Evolutionary conservation across 306 rosid genomes (phyloP).

Genomic region (Boehmeria nivea): DNA sequence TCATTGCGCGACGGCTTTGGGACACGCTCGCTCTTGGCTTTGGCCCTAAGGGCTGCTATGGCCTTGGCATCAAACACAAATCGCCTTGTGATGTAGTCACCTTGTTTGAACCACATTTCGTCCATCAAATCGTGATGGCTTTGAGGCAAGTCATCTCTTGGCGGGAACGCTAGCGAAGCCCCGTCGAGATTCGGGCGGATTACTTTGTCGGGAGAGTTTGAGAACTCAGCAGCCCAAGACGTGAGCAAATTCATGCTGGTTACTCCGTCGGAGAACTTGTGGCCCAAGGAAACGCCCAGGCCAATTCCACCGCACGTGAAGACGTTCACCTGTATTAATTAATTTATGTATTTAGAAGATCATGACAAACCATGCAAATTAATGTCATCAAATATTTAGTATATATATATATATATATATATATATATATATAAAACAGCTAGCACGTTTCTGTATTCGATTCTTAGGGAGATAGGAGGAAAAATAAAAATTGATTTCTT

Average conservation of each 20-base stretch:
- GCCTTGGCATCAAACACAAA: conserved; percentile 34
- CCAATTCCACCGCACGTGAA: conserved; percentile 54
- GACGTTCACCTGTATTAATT: conserved; percentile 30
- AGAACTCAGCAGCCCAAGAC: conserved; percentile 32
- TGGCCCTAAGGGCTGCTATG: conserved; percentile 19
- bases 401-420: no score
- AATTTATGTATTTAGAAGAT: not conserved
- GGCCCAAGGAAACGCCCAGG: conserved; percentile 30
- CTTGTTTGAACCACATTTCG: conserved; percentile 24
- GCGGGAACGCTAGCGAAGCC: conserved; percentile 30
- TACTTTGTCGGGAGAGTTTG: conserved; percentile 15
- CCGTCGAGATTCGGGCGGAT: conserved; percentile 24
- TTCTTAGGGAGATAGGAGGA: no score
- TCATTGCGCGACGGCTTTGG: conserved; percentile 30
- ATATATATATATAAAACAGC: no score
- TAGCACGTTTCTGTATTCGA: no score
- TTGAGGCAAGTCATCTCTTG: conserved; percentile 20
- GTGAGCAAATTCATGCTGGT: conserved; percentile 25
- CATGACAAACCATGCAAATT: no score
- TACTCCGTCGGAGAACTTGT: conserved; percentile 32
- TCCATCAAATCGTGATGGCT: conserved; percentile 15
- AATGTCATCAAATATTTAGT: no score
- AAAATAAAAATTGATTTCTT: no score
- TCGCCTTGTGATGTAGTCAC: conserved; percentile 28
- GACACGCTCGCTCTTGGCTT: conserved; percentile 18